Evolutionary conservation across 176 grass and related monocot genomes (phyloP).

Genomic region (Lolium rigidum): DNA sequence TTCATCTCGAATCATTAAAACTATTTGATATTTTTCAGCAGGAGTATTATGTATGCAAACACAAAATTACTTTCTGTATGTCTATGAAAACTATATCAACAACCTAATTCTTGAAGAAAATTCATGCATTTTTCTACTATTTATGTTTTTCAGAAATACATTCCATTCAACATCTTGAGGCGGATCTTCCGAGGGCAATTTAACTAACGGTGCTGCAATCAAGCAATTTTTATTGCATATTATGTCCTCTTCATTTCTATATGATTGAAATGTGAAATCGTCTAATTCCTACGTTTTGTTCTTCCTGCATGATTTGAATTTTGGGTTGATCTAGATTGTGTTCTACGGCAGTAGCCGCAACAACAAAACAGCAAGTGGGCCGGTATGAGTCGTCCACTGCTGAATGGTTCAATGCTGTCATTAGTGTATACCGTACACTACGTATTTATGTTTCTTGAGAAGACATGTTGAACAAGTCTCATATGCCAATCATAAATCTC

Average conservation of each 20-base stretch:
- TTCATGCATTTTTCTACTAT: no score
- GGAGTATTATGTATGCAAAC: no score
- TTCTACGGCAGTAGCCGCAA: not conserved
- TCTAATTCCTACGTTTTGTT: not conserved
- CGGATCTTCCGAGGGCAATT: not conserved
- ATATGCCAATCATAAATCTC: not conserved
- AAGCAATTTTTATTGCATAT: not conserved
- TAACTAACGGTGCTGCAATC: not conserved
- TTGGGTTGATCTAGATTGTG: not conserved
- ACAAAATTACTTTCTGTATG: no score
- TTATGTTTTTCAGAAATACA: no score
- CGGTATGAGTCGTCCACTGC: not conserved
- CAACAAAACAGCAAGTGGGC: not conserved
- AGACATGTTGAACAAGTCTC: conserved; percentile 26
- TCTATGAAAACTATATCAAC: no score
- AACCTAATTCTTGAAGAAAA: no score
- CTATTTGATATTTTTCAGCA: no score
- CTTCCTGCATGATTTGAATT: not conserved
- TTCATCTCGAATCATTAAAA: no score
- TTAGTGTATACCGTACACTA: conserved; percentile 9
- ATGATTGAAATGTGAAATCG: not conserved
- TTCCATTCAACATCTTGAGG: not conserved
- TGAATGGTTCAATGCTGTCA: conserved; percentile 14
- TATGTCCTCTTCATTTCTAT: not conserved
- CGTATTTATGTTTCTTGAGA: conserved; percentile 22